Evolutionary conservation across 1,284 basidiomycete genomes (phyloP).

Genomic region (Leccinum insigne): DNA sequence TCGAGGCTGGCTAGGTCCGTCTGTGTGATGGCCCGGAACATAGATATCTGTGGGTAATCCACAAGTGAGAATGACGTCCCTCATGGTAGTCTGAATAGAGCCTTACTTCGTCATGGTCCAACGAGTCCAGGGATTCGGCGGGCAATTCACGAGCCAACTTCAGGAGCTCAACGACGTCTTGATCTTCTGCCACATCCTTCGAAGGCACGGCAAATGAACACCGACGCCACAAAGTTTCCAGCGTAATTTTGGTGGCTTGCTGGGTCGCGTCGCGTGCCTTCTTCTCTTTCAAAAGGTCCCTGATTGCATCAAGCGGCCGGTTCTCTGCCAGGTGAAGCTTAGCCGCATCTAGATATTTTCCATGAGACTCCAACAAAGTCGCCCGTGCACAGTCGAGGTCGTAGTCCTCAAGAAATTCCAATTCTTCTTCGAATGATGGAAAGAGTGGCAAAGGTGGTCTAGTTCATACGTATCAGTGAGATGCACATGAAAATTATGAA

Average conservation of each 20-base stretch:
- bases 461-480: no score
- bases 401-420: slow-evolving; percentile 59
- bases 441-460: no score
- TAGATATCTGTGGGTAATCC: slow-evolving; percentile 19
- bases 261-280: slow-evolving; percentile 29
- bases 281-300: slow-evolving; percentile 42
- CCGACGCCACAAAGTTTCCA: slow-evolving; percentile 10
- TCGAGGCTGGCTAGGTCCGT: slow-evolving; percentile 12
- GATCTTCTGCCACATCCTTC: no score
- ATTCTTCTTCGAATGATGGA: slow-evolving; percentile 41
- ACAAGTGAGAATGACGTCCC: neutral
- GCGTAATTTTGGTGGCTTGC: slow-evolving; percentile 32
- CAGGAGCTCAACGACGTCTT: slow-evolving; percentile 11
- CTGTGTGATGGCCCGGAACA: slow-evolving; percentile 26
- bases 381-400: slow-evolving; percentile 55
- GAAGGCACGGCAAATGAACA: no score
- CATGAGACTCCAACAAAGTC: slow-evolving; percentile 46
- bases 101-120: slow-evolving; percentile 20
- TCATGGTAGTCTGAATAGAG: neutral
- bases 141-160: slow-evolving; percentile 22
- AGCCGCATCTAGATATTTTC: slow-evolving; percentile 52
- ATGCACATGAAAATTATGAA: rapidly evolving
- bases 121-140: slow-evolving; percentile 11
- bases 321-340: slow-evolving; percentile 55
- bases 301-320: slow-evolving; percentile 47